Percentiles rank a stretch among this genome's conserved stretches.
phyloP scores from a whole-genome alignment of 1,139 yeast species.

The Scheffersomyces segobiensis region DNA sequence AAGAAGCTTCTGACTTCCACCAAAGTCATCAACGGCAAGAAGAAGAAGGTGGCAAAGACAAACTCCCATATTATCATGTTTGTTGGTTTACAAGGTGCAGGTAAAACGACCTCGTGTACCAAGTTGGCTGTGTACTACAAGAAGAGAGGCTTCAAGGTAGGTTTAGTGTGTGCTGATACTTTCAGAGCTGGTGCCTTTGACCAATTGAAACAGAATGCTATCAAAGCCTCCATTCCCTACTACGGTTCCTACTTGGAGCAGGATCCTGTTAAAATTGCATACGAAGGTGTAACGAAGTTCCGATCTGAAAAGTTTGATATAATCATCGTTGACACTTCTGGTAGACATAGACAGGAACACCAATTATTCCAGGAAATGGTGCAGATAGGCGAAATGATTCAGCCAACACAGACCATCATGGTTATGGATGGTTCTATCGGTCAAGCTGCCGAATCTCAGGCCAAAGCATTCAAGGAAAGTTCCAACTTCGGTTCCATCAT shows the following conservation, averaged over 20 bases:
- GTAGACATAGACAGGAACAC: conserved; percentile 95
- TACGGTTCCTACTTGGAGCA: conserved; percentile 95
- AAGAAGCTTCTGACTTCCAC: conserved; percentile 49
- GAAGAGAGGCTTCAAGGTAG: conserved; percentile 90
- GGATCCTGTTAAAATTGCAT: conserved; percentile 90
- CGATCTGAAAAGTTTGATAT: conserved; percentile 89
- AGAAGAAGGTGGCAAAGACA: conserved; percentile 23
- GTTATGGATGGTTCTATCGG: conserved; percentile 97
- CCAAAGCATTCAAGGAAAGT: conserved; percentile 90
- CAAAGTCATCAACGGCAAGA: conserved; percentile 31
- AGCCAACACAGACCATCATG: conserved; percentile 95
- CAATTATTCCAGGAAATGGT: conserved; percentile 93
- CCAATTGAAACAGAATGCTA: conserved; percentile 95
- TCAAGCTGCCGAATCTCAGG: conserved; percentile 96
- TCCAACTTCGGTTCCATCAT: conserved; percentile 94
- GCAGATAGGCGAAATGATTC: conserved; percentile 81
- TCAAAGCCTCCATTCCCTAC: conserved; percentile 90
- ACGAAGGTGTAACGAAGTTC: conserved; percentile 89
- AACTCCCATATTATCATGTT: conserved; percentile 76
- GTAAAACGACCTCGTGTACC: conserved; percentile 97
- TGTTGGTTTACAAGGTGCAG: conserved; percentile 98
- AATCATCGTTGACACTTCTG: conserved; percentile 95
- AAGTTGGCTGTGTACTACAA: conserved; percentile 94
- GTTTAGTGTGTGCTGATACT: conserved; percentile 97
- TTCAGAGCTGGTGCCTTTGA: conserved; percentile 99